Conservation (phyloP, 1,284 basidiomycete species). For the Leccinum variabile region DNA sequence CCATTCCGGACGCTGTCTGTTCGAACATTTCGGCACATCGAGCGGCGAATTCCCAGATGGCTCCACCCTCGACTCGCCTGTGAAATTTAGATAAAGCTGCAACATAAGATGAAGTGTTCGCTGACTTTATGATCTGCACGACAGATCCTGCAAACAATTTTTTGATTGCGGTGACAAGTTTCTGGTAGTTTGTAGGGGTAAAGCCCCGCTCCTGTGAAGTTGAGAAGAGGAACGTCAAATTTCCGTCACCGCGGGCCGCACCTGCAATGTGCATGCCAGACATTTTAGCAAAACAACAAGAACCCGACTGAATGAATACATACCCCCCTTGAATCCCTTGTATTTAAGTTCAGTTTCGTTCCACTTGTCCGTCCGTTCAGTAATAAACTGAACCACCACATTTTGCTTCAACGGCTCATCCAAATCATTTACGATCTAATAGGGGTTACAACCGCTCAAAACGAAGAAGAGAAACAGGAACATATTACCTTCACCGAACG, state of each 20-base stretch:
- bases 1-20: conserved; percentile 9
- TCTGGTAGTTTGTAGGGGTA: conserved; percentile 25
- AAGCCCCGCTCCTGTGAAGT: conserved; percentile 21
- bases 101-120: not conserved
- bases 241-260: conserved; percentile 1
- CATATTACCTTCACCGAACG: conserved; percentile 17
- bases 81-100: not conserved
- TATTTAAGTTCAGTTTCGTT: conserved; percentile 14
- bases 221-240: conserved; percentile 28
- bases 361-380: conserved; percentile 13
- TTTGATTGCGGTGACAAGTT: conserved; percentile 18
- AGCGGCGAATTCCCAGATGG: conserved; percentile 19
- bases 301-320: conserved; percentile 1
- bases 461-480: not conserved
- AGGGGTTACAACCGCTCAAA: not conserved
- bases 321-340: conserved; percentile 28
- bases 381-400: conserved; percentile 27
- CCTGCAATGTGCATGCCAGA: conserved; percentile 18
- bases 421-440: conserved; percentile 28
- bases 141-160: not conserved
- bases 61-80: conserved; percentile 21
- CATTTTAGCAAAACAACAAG: not conserved
- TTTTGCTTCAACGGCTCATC: conserved; percentile 12
- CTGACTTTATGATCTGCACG: conserved; percentile 22
- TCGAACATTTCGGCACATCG: conserved; percentile 21